Conservation (phyloP, 257 asterid genomes). For the Nicotiana paniculata region DNA sequence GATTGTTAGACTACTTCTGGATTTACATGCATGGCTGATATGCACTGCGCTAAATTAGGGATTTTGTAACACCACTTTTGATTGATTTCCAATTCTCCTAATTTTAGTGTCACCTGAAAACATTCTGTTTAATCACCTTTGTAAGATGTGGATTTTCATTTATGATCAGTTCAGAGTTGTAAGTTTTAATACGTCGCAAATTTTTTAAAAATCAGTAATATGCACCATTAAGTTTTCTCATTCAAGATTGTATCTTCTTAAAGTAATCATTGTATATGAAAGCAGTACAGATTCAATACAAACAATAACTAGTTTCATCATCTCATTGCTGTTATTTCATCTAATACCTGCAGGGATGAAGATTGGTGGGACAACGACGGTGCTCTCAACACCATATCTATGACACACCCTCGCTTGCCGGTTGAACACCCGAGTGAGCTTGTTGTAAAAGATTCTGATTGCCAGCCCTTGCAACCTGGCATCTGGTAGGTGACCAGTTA, state of each 20-base stretch:
- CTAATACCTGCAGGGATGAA: constrained; percentile 58
- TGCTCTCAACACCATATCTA: constrained; percentile 91
- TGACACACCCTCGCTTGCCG: constrained; percentile 97
- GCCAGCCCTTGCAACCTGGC: constrained; percentile 84
- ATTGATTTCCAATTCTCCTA: not conserved
- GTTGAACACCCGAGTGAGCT: constrained; percentile 63
- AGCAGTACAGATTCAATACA: not conserved
- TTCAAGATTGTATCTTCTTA: not conserved
- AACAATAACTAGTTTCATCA: not conserved
- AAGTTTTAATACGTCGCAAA: not conserved
- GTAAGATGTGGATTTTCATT: not conserved
- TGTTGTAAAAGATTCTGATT: constrained; percentile 70
- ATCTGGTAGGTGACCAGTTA: constrained; percentile 54
- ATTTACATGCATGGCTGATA: not conserved
- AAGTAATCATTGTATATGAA: not conserved
- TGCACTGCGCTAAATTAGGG: not conserved
- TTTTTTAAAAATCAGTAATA: not conserved
- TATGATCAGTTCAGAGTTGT: not conserved
- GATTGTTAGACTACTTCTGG: not conserved
- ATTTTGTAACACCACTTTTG: not conserved
- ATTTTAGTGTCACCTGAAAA: not conserved
- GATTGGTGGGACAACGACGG: constrained; percentile 99
- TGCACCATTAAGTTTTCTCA: not conserved
- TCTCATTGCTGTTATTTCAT: not conserved
- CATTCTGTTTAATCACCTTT: not conserved